These are phyloP conservation scores for Cutaneotrichosporon cyanovorans DNA, from an alignment of 1,284 basidiomycete species.

Conservation along the genomic window DNA sequence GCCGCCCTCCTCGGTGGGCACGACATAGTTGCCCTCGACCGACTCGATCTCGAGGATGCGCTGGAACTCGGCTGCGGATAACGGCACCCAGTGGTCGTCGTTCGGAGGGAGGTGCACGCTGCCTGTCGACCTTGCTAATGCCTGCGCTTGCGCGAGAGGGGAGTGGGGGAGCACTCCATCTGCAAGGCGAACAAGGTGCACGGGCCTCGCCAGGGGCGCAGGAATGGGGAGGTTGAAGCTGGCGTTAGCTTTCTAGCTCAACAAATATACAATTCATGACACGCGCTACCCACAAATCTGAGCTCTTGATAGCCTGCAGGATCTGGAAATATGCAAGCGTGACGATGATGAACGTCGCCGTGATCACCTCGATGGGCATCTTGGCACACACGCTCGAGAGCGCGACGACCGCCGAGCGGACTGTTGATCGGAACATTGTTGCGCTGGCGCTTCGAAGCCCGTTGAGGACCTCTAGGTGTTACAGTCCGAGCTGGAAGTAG, in stretches of 20 bases:
- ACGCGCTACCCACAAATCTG: conserved; percentile 43
- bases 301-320: conserved; percentile 68
- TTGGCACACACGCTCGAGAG: conserved; percentile 45
- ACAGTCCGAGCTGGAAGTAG: too few relatives aligned
- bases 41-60: conserved; percentile 35
- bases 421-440: conserved; percentile 8
- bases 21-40: conserved; percentile 34
- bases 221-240: conserved; percentile 33
- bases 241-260: too few relatives aligned
- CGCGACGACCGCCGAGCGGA: conserved; percentile 35
- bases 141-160: conserved; percentile 15
- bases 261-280: too few relatives aligned
- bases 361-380: conserved; percentile 69
- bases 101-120: conserved; percentile 15
- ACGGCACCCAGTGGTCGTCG: conserved; percentile 29
- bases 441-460: neutral
- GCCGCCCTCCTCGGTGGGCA: conserved; percentile 30
- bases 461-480: neutral
- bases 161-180: conserved; percentile 16
- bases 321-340: conserved; percentile 90
- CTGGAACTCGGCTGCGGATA: conserved; percentile 29
- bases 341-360: conserved; percentile 73
- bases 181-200: conserved; percentile 36
- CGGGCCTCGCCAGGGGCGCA: conserved; percentile 26
- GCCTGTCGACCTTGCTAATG: conserved; percentile 9